A percentile compares a stretch with the other conserved stretches of the same genome.
These are phyloP conservation scores for Aureobasidium leucospermi DNA, from an alignment of 2,329 filamentous ascomycete genomes.

Conservation along the genomic window DNA sequence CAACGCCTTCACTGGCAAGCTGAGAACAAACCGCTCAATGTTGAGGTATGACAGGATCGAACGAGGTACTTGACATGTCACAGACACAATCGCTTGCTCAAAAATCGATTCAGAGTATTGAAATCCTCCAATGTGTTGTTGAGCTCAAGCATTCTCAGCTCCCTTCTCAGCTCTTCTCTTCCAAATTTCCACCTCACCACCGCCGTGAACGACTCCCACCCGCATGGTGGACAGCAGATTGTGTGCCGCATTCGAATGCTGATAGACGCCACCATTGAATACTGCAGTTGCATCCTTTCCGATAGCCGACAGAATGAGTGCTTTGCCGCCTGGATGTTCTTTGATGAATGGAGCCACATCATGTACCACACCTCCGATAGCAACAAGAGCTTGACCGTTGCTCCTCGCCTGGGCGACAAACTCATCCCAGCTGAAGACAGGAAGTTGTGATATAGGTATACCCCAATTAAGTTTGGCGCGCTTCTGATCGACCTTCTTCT, in stretches of 20 bases:
- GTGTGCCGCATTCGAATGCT: constrained; percentile 83
- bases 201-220: constrained; percentile 76
- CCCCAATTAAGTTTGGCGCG: constrained; percentile 79
- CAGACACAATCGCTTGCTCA: background rate
- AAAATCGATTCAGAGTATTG: background rate
- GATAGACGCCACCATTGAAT: constrained; percentile 87
- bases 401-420: constrained; percentile 71
- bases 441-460: constrained; percentile 74
- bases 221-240: constrained; percentile 84
- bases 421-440: constrained; percentile 79
- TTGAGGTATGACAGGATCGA: background rate
- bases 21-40: background rate
- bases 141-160: constrained; percentile 40
- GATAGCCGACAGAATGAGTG: constrained; percentile 72
- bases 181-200: constrained; percentile 88
- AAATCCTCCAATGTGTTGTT: background rate
- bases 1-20: background rate
- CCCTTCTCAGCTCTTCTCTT: constrained; percentile 79
- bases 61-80: background rate
- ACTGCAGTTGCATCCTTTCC: constrained; percentile 85
- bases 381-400: constrained; percentile 70
- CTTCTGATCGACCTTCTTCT: constrained; percentile 90
- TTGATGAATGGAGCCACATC: constrained; percentile 71
- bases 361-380: constrained; percentile 73
- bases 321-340: constrained; percentile 84